Base-by-base conservation (phyloP, 2,329 filamentous ascomycete genomes). In the Penicillium oxalicum region DNA sequence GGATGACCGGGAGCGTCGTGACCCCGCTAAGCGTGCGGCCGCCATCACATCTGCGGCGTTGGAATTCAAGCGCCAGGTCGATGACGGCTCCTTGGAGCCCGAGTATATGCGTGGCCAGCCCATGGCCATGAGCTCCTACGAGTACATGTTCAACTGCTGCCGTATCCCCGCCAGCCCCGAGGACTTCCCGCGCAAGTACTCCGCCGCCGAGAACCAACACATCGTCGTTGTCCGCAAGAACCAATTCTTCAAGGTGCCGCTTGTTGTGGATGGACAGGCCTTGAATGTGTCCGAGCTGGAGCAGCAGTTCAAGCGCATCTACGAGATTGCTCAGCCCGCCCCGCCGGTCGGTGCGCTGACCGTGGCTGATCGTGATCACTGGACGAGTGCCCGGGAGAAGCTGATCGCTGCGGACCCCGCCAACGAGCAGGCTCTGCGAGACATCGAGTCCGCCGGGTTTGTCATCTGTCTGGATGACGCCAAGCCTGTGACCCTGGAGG, bases 31-130 rank as follows among this genome's bases (percentile, higher is more conserved):
- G 79, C 87, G 93, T 55, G 93, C 93, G 3, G 93, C 93, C 4
- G 91, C 91, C 56, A 86, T 98, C 57, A 84, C 88, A 1, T 89
- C 87, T 1, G 86, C 88, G 6, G 86, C 83, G 1, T 80, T 98
- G 35, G 89, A 94, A 67, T 98, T 98, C 79, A 95, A 96, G 81
- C 87, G 85, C 71, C 83, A 90, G 74, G 91, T 97, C 18, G 91
- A 96, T 66, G 69, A 71, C 38, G 84, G 85, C 57, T 84, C 82
- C 6, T 77, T 98, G 45, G 93, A 98, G 76, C 93, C 93, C 25
- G 93, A 98, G 73, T 97, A 96, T 75, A 95, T 98, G 90, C 94
- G 94, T 77, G 91, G 90, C 74, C 80, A 94, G 51, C 93, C 93
- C 51, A 91, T 97, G 66, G 93, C 91, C 71, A 98, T 98, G 93